Evolutionary conservation across 257 asterid species (phyloP), one percentile per base, ranked within the genome.

Genomic region (Dorcoceras hygrometricum): DNA sequence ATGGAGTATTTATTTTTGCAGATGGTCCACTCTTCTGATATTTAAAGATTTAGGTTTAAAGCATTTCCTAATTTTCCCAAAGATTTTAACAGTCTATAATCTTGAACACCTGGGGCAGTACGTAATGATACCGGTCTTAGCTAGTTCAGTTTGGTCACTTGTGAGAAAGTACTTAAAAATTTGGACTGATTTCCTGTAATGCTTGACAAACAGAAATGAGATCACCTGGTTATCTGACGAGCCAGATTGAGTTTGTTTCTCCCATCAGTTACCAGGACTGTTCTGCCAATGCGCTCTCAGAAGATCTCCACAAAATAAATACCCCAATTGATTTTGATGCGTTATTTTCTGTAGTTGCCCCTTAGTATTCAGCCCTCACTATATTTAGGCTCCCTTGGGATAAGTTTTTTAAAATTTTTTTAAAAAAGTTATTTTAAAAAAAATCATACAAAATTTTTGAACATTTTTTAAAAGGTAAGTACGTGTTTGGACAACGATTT

Each of bases 81-180:
- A 28, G 54, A 14, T 16, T 14, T 43, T 19, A 46, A 32, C 3
- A 12, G 5, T 56, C 0, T 24, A 18, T 59, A 67, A 27, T 55
- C 53, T 59, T 3, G 6, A 23, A 51, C 24, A 50, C 28, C 46
- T 31, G 0, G 6, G 19, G 53, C 20, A 16, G 4, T 11, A 20
- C 20, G 14, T 16, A 20, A 43, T 16, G 53, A 14, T 2, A 39
- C 6, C 7, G 20, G 20, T 16, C n/a, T n/a, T 43, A 16, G 20
- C 53, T 16, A 7, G 20, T 43, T 39, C 12, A 43, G 53, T 43
- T 43, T 43, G 20, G 5, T 46, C 22, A 46, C 36, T 25, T 46
- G 43, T 58, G 27, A 29, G 22, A 25, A 31, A 36, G 54, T 56
- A 55, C 68, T 59, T 57, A 62, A 46, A 43, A 16, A 11, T 14